Percentiles rank a stretch among this genome's conserved stretches.
phyloP scores from a whole-genome alignment of 1,284 basidiomycete genomes.

The Fistulinella staudtii region DNA sequence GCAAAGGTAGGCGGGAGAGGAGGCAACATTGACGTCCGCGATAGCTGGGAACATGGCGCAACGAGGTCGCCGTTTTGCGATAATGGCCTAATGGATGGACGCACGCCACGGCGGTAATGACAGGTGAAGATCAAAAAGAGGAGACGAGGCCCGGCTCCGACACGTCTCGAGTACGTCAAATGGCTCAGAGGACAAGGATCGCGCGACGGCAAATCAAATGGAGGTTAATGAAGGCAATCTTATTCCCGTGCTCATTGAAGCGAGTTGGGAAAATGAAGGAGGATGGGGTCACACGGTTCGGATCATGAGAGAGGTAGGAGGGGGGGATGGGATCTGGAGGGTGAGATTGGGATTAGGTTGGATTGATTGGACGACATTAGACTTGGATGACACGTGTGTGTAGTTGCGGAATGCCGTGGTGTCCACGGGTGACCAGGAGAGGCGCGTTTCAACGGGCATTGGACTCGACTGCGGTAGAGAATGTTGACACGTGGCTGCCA shows the following conservation, averaged over 20 bases:
- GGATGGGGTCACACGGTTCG: slow-evolving; percentile 18
- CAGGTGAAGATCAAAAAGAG: slow-evolving; percentile 24
- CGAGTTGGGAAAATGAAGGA: slow-evolving; percentile 12
- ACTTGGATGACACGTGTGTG: slow-evolving; percentile 16
- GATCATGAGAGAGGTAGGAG: slow-evolving; percentile 11
- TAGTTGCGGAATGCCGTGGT: slow-evolving; percentile 19
- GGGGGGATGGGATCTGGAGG: slow-evolving; percentile 14
- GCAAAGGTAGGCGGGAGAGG: slow-evolving; percentile 12
- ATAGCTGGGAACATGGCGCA: slow-evolving; percentile 3
- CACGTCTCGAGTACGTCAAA: slow-evolving; percentile 30
- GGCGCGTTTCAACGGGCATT: background rate
- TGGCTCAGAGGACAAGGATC: slow-evolving; percentile 12
- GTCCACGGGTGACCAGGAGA: slow-evolving; percentile 9
- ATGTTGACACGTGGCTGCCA: slow-evolving; percentile 26
- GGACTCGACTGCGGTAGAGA: slow-evolving; percentile 24
- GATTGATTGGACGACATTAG: slow-evolving; percentile 25
- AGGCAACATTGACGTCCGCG: slow-evolving; percentile 3
- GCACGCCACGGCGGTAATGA: slow-evolving; percentile 29
- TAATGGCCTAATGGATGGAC: too few relatives aligned
- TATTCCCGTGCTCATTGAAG: slow-evolving; percentile 15
- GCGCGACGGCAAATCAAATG: slow-evolving; percentile 22
- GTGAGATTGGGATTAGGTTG: slow-evolving; percentile 14
- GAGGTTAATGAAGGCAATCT: slow-evolving; percentile 23
- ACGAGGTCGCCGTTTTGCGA: slow-evolving; percentile 24
- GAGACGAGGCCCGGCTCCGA: slow-evolving; percentile 20